Conservation (phyloP, 306 rosid genomes). For the Macrotyloma uniflorum region DNA sequence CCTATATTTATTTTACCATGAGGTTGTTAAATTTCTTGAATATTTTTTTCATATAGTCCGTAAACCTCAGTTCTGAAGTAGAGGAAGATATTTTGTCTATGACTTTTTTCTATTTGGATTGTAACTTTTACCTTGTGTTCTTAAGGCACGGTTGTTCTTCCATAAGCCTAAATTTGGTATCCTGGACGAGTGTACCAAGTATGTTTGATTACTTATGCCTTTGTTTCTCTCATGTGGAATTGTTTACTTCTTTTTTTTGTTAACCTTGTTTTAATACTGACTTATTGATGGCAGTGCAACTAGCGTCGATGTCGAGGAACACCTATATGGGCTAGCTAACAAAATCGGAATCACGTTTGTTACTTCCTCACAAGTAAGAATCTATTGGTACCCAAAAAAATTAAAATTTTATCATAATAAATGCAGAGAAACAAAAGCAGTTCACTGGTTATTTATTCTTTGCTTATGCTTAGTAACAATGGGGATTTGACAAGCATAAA, state of each 20-base stretch:
- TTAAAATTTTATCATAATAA: neutral
- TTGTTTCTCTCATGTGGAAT: constrained; percentile 4
- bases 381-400: neutral
- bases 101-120: constrained; percentile 27
- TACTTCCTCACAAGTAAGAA: constrained; percentile 94
- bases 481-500: neutral
- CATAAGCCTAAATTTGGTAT: constrained; percentile 93
- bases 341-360: constrained; percentile 86
- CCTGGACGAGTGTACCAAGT: constrained; percentile 99
- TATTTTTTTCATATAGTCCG: neutral
- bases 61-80: constrained; percentile 7
- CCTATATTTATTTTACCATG: constrained; percentile 8
- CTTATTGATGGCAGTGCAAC: constrained; percentile 71
- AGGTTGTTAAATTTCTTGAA: constrained; percentile 32
- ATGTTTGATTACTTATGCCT: constrained; percentile 44
- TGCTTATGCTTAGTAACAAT: constrained; percentile 10
- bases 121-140: constrained; percentile 43
- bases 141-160: constrained; percentile 94
- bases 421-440: neutral
- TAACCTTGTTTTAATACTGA: constrained; percentile 20
- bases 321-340: constrained; percentile 84
- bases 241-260: constrained; percentile 20
- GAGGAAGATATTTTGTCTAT: constrained; percentile 1
- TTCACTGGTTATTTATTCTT: constrained; percentile 22
- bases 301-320: constrained; percentile 97